Evolutionary conservation across 2,329 filamentous ascomycete species (phyloP).

Genomic region (Beauveria asiatica): DNA sequence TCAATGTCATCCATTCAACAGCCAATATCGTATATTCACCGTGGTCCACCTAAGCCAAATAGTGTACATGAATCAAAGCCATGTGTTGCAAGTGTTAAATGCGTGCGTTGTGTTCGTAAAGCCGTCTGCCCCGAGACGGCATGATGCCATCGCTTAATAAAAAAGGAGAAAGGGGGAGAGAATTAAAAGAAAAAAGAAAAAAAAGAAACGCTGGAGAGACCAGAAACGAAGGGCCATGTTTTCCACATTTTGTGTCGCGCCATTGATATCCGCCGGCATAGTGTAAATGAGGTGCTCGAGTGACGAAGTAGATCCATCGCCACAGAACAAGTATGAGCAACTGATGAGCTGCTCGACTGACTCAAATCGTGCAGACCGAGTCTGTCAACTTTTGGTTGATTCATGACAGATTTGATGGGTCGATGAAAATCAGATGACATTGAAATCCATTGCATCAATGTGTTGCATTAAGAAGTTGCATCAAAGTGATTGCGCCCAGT

Average conservation of each 20-base stretch:
- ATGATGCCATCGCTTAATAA: constrained; percentile 8
- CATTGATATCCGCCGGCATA: not conserved
- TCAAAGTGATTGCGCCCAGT: no score
- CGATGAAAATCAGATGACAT: not conserved
- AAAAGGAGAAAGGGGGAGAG: not conserved
- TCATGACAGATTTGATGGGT: not conserved
- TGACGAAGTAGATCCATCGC: not conserved
- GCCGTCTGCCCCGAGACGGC: constrained; percentile 7
- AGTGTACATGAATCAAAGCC: constrained; percentile 11
- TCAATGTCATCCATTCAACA: not conserved
- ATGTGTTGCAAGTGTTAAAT: constrained; percentile 1
- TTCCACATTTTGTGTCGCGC: constrained; percentile 5
- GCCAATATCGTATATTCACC: not conserved
- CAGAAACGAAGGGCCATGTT: not conserved
- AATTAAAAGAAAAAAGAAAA: not conserved
- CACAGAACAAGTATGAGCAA: not conserved
- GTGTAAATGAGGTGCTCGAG: not conserved
- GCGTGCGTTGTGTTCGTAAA: constrained; percentile 4
- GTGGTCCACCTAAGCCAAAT: not conserved
- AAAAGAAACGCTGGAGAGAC: not conserved
- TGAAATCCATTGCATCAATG: no score
- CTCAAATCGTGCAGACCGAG: not conserved
- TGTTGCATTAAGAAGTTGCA: no score
- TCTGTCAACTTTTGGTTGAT: not conserved
- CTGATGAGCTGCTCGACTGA: not conserved